Conservation (phyloP, 2,329 filamentous ascomycete species). For the Tolypocladium nubicola region DNA sequence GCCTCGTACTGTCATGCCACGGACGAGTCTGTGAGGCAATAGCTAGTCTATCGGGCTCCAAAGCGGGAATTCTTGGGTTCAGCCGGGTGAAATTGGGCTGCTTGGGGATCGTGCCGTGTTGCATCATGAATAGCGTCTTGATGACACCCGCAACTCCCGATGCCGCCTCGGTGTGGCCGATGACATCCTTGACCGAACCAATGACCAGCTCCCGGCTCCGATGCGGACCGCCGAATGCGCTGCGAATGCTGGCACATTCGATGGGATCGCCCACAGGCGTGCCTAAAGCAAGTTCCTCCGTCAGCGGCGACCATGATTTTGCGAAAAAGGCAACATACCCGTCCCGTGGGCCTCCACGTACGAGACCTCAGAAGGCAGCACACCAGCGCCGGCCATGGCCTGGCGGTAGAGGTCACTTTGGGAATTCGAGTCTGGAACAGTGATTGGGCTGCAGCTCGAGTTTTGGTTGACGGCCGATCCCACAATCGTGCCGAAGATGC, state of each 20-base stretch:
- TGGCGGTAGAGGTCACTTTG: slow-evolving; percentile 18
- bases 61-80: slow-evolving; percentile 16
- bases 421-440: slow-evolving; percentile 12
- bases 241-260: slow-evolving; percentile 17
- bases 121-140: slow-evolving; percentile 22
- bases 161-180: slow-evolving; percentile 17
- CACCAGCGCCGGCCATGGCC: slow-evolving; percentile 10
- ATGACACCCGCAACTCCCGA: slow-evolving; percentile 17
- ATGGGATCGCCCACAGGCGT: slow-evolving; percentile 35
- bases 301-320: neutral
- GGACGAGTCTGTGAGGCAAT: slow-evolving; percentile 1
- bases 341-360: slow-evolving; percentile 37
- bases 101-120: slow-evolving; percentile 11
- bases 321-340: neutral
- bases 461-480: slow-evolving; percentile 23
- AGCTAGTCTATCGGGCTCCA: slow-evolving; percentile 6
- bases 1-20: slow-evolving; percentile 10
- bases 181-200: slow-evolving; percentile 19
- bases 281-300: slow-evolving; percentile 11
- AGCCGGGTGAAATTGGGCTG: slow-evolving; percentile 13
- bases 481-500: slow-evolving; percentile 31
- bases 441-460: slow-evolving; percentile 8
- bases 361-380: slow-evolving; percentile 9
- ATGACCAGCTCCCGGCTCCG: slow-evolving; percentile 8
- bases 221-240: slow-evolving; percentile 4